These are phyloP conservation scores for Hemileccinum rubropunctum DNA, from an alignment of 768 basidiomycete species.

Conservation along the genomic window DNA sequence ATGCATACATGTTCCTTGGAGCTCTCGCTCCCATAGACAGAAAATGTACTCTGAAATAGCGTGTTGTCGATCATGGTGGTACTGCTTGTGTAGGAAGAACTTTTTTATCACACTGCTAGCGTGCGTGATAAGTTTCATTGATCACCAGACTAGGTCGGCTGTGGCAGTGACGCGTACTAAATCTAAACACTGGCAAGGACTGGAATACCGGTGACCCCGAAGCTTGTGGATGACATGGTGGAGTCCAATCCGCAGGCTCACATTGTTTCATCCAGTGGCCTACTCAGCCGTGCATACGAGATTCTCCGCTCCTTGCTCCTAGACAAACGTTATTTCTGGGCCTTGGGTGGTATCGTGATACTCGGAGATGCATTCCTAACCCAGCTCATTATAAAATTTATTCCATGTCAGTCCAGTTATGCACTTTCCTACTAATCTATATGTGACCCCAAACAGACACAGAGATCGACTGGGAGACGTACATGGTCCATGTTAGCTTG, in stretches of 20 bases:
- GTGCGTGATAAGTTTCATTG: no score
- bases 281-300: slow-evolving; percentile 5
- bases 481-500: slow-evolving; percentile 82
- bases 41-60: slow-evolving; percentile 2
- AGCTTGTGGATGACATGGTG: not conserved
- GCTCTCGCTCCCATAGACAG: slow-evolving; percentile 4
- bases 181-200: no score
- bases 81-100: no score
- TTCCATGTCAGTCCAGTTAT: slow-evolving; percentile 66
- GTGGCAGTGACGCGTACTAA: no score
- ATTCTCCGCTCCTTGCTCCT: slow-evolving; percentile 34
- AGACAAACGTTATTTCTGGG: slow-evolving; percentile 63
- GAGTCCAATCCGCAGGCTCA: slow-evolving; percentile 1
- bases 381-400: slow-evolving; percentile 71
- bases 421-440: slow-evolving; percentile 3
- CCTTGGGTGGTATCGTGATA: slow-evolving; percentile 59
- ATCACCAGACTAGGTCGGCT: no score
- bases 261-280: not conserved
- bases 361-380: slow-evolving; percentile 78
- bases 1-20: slow-evolving; percentile 7
- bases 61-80: not conserved
- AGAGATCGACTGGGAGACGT: slow-evolving; percentile 97
- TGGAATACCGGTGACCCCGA: no score
- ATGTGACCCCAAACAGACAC: slow-evolving; percentile 62
- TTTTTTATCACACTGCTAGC: no score